These are phyloP conservation scores for Ilyonectria robusta DNA, from an alignment of 2,329 filamentous ascomycete species.

Conservation along the genomic window DNA sequence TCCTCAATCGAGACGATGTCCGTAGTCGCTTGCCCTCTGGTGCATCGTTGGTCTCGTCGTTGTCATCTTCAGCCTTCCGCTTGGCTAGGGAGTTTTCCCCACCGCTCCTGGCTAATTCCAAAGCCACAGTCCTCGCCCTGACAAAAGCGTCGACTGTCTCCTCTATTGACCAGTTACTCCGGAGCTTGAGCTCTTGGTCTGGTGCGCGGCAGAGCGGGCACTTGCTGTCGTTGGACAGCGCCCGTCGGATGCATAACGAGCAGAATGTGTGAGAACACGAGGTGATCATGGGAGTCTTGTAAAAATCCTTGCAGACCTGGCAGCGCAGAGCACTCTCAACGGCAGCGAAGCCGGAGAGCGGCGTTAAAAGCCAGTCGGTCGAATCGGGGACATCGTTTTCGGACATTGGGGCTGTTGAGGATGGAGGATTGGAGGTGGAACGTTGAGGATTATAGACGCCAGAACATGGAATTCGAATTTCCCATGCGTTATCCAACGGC, in stretches of 20 bases:
- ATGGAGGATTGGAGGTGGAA: not conserved
- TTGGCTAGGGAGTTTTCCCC: conserved; percentile 58
- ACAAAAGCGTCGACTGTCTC: conserved; percentile 87
- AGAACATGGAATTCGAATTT: not conserved
- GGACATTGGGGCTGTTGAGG: conserved; percentile 46
- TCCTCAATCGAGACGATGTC: conserved; percentile 66
- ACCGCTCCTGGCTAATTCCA: conserved; percentile 71
- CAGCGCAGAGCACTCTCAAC: conserved; percentile 92
- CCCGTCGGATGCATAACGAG: conserved; percentile 92
- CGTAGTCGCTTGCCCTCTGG: conserved; percentile 64
- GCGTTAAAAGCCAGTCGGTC: conserved; percentile 87
- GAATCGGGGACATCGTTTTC: conserved; percentile 74
- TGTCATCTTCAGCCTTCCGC: conserved; percentile 61
- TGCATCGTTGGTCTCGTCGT: conserved; percentile 44
- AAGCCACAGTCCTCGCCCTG: conserved; percentile 71
- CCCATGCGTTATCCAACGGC: too few species aligned
- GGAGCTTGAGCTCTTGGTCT: conserved; percentile 88
- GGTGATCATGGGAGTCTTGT: conserved; percentile 93
- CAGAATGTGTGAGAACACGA: conserved; percentile 97
- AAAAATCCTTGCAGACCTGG: conserved; percentile 99
- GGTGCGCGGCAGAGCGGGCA: conserved; percentile 86
- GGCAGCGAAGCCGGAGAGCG: conserved; percentile 74
- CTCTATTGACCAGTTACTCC: conserved; percentile 87
- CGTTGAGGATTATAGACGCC: not conserved
- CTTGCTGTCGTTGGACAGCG: conserved; percentile 84